Conservation (phyloP, 2,329 filamentous ascomycete species). For the Ceratocystis destructans region DNA sequence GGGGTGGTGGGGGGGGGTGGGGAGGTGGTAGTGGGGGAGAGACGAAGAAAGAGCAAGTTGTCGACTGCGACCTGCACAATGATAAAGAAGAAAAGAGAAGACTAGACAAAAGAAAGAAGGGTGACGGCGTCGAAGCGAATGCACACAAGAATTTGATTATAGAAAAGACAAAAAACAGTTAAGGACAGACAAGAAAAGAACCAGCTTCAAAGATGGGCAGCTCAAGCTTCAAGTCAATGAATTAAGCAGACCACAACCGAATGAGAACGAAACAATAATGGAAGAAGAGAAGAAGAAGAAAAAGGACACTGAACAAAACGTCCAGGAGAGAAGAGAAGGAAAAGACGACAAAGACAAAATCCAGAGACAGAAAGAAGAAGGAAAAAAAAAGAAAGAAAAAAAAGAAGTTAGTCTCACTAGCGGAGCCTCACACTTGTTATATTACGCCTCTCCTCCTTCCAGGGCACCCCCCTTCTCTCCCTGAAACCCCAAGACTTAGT, state of each 20-base stretch:
- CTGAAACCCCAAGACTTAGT: not conserved
- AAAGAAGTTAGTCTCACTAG: not conserved
- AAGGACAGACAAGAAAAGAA: constrained; percentile 1
- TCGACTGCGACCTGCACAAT: not conserved
- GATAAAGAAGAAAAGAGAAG: not conserved
- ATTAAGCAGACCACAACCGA: not conserved
- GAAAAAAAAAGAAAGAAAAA: not conserved
- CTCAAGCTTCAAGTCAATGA: not conserved
- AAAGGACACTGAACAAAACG: not conserved
- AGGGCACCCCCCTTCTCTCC: not conserved
- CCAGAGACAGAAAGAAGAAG: not conserved
- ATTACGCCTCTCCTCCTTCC: not conserved
- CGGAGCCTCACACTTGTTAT: not conserved
- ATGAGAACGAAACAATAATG: not conserved
- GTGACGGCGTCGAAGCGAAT: not conserved
- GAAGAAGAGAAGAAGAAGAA: not conserved
- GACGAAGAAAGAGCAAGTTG: not conserved
- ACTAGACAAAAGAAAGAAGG: not conserved
- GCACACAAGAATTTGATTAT: not conserved
- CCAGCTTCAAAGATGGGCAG: not conserved
- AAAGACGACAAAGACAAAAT: not conserved
- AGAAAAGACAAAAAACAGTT: not conserved
- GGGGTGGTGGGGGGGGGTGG: too few relatives aligned
- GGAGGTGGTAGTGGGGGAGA: not conserved
- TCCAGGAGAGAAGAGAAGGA: not conserved